Evolutionary conservation across 805 yeast species (phyloP).

Genomic region (Ogataea pini): DNA sequence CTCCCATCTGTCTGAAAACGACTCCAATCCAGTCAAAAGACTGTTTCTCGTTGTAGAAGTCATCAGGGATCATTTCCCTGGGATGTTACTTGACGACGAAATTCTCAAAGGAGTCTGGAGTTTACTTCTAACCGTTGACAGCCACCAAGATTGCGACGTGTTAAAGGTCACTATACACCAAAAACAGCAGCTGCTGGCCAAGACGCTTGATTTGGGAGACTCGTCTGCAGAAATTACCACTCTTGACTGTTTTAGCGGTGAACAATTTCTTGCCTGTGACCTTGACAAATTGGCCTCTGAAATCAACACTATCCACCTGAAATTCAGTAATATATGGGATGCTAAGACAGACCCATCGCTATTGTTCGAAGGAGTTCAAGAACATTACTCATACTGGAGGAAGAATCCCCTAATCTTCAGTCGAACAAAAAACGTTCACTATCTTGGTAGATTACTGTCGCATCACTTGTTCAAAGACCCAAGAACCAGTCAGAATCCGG

Average conservation of each 20-base stretch:
- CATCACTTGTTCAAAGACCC: conserved; percentile 66
- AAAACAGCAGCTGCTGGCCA: conserved; percentile 48
- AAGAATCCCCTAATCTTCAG: conserved; percentile 79
- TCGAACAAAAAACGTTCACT: conserved; percentile 66
- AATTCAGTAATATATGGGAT: conserved; percentile 71
- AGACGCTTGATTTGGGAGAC: conserved; percentile 36
- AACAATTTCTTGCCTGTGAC: conserved; percentile 56
- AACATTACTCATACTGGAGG: conserved; percentile 45
- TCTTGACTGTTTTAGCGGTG: conserved; percentile 23
- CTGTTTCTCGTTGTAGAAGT: conserved; percentile 54
- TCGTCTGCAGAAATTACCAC: conserved; percentile 16
- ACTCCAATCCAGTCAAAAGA: conserved; percentile 33
- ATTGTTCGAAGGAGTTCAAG: conserved; percentile 56
- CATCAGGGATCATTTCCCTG: conserved; percentile 59
- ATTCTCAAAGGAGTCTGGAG: conserved; percentile 59
- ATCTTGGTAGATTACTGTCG: conserved; percentile 67
- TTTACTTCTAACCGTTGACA: conserved; percentile 50
- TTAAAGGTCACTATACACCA: conserved; percentile 54
- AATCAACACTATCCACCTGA: conserved; percentile 65
- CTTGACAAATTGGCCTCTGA: conserved; percentile 58
- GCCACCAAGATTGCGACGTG: conserved; percentile 50
- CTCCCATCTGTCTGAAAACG: conserved; percentile 5
- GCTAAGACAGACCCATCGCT: conserved; percentile 78
- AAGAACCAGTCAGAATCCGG: conserved; percentile 34
- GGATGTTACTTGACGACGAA: conserved; percentile 65